Evolutionary conservation across 1,284 basidiomycete genomes (phyloP).

Genomic region (Leccinum solheimii): DNA sequence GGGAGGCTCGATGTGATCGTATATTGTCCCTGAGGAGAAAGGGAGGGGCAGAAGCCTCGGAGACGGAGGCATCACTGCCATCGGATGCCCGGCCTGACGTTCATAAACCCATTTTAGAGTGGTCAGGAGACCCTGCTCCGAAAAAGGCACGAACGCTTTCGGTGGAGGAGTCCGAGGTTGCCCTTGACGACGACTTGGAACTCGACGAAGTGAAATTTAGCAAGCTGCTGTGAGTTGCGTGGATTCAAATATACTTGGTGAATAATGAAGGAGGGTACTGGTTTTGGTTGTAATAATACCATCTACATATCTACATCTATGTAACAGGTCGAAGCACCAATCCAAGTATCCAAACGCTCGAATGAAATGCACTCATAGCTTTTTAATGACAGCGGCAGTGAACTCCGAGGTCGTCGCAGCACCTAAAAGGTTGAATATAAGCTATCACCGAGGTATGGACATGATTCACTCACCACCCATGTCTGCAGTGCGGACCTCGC

Average conservation of each 20-base stretch:
- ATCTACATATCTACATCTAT: constrained; percentile 31
- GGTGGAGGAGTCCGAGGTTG: constrained; percentile 56
- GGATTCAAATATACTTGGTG: not conserved
- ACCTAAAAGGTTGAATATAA: constrained; percentile 46
- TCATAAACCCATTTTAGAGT: not conserved
- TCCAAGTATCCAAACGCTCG: not conserved
- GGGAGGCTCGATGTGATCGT: constrained; percentile 60
- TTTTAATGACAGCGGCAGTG: constrained; percentile 85
- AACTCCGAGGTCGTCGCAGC: constrained; percentile 90
- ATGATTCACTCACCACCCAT: constrained; percentile 79
- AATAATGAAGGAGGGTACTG: constrained; percentile 23
- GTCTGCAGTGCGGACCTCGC: constrained; percentile 91
- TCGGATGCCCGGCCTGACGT: not conserved
- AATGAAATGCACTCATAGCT: constrained; percentile 39
- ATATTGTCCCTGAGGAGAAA: constrained; percentile 58
- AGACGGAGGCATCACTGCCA: not conserved
- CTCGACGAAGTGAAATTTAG: constrained; percentile 47
- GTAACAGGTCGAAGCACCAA: constrained; percentile 11
- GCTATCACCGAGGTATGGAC: not conserved
- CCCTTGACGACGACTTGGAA: constrained; percentile 42
- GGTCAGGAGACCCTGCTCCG: constrained; percentile 1
- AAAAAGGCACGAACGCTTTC: constrained; percentile 42
- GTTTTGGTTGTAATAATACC: constrained; percentile 14
- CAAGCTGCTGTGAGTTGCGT: constrained; percentile 14
- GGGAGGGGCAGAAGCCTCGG: not conserved